Evolutionary conservation across 2,329 filamentous ascomycete species (phyloP), one percentile per base, ranked within the genome.

Genomic region (Hymenoscyphus scutula): DNA sequence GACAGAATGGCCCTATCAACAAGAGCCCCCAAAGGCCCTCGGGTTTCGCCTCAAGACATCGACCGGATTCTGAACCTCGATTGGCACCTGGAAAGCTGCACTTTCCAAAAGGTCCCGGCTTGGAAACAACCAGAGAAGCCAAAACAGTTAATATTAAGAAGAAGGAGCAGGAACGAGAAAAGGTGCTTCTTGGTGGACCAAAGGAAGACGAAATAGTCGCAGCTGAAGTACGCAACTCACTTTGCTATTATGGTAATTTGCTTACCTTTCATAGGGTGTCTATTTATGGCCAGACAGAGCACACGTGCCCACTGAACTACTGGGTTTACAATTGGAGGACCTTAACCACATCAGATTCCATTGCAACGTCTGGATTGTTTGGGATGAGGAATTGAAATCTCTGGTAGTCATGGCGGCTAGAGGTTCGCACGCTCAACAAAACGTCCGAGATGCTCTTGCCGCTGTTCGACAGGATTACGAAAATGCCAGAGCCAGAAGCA

Each of bases 261-360:
- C 58, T 59, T 17, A 59, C 57, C 5, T 23, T 34, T 23, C 23
- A 19, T 11, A 60, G 58, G 70, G 65, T 1, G 64, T 58, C 34
- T 71, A 70, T 37, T 53, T 69, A 10, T 73, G 69, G 71, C 68
- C 67, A 58, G 58, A 56, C 15, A 65, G 59, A 5, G 34, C 57
- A 11, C 56, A 56, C 2, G 32, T 32, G 11, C 67, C 68, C 15
- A 55, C 30, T 3, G 56, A 64, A 1, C 37, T 70, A 17, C 60
- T 71, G 15, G 65, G 67, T 13, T 54, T 41, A 1, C 48, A 58
- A 15, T 64, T 71, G 27, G 67, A 71, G 41, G 65, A 67, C 19
- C 63, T 73, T 2, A 59, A 71, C 37, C 32, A 60, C 5, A 32
- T 73, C 19, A 65, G 66, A 61, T 59, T 30, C 1, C 53, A 53